phyloP scores from a whole-genome alignment of 176 grass and related monocot genomes.

The Olyra latifolia region DNA sequence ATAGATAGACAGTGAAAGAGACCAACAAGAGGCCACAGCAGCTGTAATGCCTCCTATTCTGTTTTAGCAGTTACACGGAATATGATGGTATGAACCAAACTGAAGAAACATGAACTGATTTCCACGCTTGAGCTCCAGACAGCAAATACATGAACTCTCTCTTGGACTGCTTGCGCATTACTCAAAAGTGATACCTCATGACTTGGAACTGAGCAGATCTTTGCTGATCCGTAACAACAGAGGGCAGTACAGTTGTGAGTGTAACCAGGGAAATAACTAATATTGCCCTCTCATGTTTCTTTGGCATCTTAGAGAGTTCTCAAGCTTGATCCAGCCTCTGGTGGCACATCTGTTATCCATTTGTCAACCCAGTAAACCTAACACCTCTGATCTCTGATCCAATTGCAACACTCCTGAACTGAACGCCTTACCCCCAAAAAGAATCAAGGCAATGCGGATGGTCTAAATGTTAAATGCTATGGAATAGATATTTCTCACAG shows the following conservation, averaged over 20 bases:
- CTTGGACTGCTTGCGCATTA: neutral
- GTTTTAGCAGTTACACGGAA: neutral
- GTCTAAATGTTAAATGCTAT: neutral
- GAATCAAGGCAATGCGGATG: neutral
- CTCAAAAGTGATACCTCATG: neutral
- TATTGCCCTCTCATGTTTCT: neutral
- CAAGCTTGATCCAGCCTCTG: neutral
- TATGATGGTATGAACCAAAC: neutral
- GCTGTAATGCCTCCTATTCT: no score
- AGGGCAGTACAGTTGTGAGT: neutral
- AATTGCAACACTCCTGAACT: no score
- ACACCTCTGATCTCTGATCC: no score
- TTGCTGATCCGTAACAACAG: neutral
- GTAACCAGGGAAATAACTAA: neutral
- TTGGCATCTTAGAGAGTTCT: neutral
- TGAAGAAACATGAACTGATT: neutral
- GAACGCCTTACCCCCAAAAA: no score
- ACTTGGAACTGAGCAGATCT: neutral
- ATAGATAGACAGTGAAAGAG: neutral
- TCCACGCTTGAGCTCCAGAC: neutral
- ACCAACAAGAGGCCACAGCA: neutral
- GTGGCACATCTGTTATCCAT: neutral
- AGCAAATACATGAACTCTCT: neutral
- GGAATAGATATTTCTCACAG: neutral
- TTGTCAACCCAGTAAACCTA: no score